A percentile compares a stretch with the other conserved stretches of the same genome.
Evolutionary conservation across 208 protist genomes (phyloP).

Genomic region (Acanthamoeba sp.): DNA sequence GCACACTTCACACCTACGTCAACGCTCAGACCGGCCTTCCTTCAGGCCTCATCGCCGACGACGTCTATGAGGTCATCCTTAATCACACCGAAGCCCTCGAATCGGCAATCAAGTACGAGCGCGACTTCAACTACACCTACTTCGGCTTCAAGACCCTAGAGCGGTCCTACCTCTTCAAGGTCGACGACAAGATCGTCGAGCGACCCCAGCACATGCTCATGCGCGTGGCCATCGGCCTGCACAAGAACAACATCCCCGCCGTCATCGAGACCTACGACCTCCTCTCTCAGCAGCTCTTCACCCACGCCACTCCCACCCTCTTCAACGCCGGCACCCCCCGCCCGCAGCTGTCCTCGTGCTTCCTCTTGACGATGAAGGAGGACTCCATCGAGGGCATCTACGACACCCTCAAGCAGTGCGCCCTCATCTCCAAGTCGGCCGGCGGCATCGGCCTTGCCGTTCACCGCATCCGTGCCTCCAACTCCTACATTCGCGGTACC

Average conservation of each 20-base stretch:
- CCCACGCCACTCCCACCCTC: constrained; percentile 98
- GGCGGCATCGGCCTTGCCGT: constrained; percentile 98
- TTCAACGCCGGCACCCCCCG: constrained; percentile 98
- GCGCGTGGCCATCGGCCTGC: constrained; percentile 98
- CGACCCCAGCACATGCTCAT: constrained; percentile 99
- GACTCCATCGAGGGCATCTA: constrained; percentile 99
- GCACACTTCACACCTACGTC: constrained; percentile 94
- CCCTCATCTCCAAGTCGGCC: constrained; percentile 97
- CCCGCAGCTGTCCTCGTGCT: constrained; percentile 98
- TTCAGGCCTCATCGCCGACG: constrained; percentile 95
- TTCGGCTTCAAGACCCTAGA: constrained; percentile 99
- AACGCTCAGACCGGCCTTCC: constrained; percentile 89
- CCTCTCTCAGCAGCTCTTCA: constrained; percentile 96
- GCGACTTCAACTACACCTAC: constrained; percentile 98
- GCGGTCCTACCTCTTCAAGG: constrained; percentile 97
- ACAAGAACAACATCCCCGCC: constrained; percentile 93
- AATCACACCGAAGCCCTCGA: constrained; percentile 92
- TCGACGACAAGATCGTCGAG: constrained; percentile 96
- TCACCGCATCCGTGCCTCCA: constrained; percentile 97
- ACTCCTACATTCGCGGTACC: constrained; percentile 98
- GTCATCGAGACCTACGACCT: constrained; percentile 97
- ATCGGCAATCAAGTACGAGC: constrained; percentile 94
- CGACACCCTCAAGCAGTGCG: constrained; percentile 99
- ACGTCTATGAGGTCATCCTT: constrained; percentile 90
- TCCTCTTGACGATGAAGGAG: constrained; percentile 98